Percentiles rank a stretch among this genome's conserved stretches.
These are phyloP conservation scores for Pichia norvegensis DNA, from an alignment of 1,139 yeast genomes.

Conservation along the genomic window DNA sequence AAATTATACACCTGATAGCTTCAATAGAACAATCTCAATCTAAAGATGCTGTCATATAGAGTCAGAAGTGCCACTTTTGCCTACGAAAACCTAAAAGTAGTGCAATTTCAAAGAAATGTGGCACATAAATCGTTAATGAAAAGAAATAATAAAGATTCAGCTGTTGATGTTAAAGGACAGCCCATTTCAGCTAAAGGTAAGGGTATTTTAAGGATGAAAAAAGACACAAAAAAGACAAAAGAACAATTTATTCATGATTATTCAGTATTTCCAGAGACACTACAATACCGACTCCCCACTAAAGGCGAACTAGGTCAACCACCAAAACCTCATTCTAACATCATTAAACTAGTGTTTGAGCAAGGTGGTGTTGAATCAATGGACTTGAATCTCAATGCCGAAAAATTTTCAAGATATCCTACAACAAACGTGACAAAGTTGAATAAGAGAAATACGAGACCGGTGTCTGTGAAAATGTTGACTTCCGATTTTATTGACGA, in stretches of 20 bases:
- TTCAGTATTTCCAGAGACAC: conserved; percentile 31
- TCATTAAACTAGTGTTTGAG: conserved; percentile 23
- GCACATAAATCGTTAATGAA: conserved; percentile 11
- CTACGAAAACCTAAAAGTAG: not conserved
- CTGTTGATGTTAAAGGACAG: conserved; percentile 2
- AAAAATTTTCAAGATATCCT: conserved; percentile 38
- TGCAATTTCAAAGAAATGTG: not conserved
- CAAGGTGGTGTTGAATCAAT: conserved; percentile 28
- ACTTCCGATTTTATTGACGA: conserved; percentile 78
- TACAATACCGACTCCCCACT: conserved; percentile 30
- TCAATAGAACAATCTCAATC: too few relatives aligned
- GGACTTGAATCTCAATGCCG: conserved; percentile 20
- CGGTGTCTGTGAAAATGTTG: conserved; percentile 59
- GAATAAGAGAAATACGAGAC: conserved; percentile 40
- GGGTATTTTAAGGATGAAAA: conserved; percentile 13
- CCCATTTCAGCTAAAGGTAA: conserved; percentile 12
- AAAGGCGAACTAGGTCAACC: conserved; percentile 17
- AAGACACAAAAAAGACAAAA: conserved; percentile 9
- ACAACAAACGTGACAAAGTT: conserved; percentile 41
- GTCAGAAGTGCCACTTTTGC: not conserved
- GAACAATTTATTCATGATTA: conserved; percentile 29
- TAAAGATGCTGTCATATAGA: not conserved
- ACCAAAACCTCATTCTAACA: conserved; percentile 19
- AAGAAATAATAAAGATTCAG: conserved; percentile 2
- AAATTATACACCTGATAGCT: too few relatives aligned